Percentiles rank a stretch among this genome's conserved stretches.
phyloP scores from a whole-genome alignment of 352 stramenopile genomes.

The Aphanomyces cochlioides region DNA sequence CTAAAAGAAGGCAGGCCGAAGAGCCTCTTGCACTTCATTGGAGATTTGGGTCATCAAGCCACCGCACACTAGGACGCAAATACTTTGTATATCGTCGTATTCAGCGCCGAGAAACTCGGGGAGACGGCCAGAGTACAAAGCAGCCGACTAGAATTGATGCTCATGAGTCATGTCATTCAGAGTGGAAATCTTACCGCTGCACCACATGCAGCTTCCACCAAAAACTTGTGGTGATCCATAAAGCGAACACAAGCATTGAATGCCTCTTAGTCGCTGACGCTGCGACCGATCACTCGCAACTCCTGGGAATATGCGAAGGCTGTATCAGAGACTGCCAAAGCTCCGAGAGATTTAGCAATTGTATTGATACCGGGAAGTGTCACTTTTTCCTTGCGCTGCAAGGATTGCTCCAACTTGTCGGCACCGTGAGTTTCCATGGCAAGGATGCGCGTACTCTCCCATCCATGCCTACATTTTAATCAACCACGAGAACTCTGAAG shows the following conservation, averaged over 20 bases:
- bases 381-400: constrained; percentile 37
- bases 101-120: constrained; percentile 18
- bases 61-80: constrained; percentile 29
- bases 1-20: constrained; percentile 2
- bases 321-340: constrained; percentile 52
- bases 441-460: constrained; percentile 39
- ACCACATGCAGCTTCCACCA: constrained; percentile 82
- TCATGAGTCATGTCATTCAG: not conserved
- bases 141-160: constrained; percentile 8
- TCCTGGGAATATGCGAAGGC: constrained; percentile 43
- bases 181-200: constrained; percentile 39
- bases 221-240: constrained; percentile 60
- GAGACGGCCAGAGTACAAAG: constrained; percentile 14
- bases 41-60: constrained; percentile 25
- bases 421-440: constrained; percentile 71
- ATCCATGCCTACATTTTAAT: constrained; percentile 33
- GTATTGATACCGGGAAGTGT: constrained; percentile 53
- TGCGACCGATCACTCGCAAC: constrained; percentile 35
- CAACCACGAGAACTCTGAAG: too few relatives aligned
- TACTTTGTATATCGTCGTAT: constrained; percentile 14
- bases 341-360: constrained; percentile 74
- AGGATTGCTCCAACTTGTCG: constrained; percentile 53
- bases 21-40: not conserved
- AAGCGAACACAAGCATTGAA: constrained; percentile 63
- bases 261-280: constrained; percentile 68